These are phyloP conservation scores for Filosporella fistucella DNA, from an alignment of 495 filamentous ascomycete genomes.

Conservation along the genomic window DNA sequence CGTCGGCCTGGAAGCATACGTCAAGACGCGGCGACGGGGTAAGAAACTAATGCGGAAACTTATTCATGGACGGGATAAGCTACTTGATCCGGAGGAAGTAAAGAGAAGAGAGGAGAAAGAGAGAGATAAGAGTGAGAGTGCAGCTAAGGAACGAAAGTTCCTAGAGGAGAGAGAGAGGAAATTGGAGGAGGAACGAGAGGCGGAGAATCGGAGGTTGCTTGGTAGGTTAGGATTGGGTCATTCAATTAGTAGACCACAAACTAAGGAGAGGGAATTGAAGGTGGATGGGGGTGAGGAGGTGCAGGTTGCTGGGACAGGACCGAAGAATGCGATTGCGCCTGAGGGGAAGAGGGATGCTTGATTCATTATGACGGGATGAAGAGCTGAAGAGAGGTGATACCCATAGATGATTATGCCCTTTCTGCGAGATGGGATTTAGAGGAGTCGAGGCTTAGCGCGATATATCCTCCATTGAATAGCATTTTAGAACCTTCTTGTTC, in stretches of 20 bases:
- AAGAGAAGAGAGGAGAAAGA: conserved; percentile 25
- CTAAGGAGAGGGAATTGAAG: background rate
- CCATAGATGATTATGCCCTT: no score
- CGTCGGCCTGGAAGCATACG: conserved; percentile 77
- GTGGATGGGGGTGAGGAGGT: conserved; percentile 14
- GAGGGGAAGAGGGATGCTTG: conserved; percentile 16
- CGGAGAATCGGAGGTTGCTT: conserved; percentile 13
- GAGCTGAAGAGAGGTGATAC: conserved; percentile 4
- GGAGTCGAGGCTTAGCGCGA: no score
- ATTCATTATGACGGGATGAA: background rate
- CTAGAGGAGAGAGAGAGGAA: conserved; percentile 17
- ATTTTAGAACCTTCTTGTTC: no score
- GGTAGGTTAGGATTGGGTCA: conserved; percentile 15
- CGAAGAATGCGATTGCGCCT: conserved; percentile 22
- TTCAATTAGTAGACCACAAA: background rate
- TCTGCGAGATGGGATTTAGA: no score
- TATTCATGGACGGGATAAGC: conserved; percentile 18
- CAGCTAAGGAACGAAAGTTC: conserved; percentile 16
- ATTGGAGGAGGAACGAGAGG: conserved; percentile 22
- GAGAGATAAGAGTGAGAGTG: conserved; percentile 23
- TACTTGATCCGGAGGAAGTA: conserved; percentile 14
- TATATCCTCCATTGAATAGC: no score
- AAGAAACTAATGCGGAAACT: conserved; percentile 21
- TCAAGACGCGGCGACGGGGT: conserved; percentile 35
- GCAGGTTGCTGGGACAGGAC: conserved; percentile 16